Evolutionary conservation across 345 rosid genomes (phyloP).

Genomic region (Rhizophora apiculata): DNA sequence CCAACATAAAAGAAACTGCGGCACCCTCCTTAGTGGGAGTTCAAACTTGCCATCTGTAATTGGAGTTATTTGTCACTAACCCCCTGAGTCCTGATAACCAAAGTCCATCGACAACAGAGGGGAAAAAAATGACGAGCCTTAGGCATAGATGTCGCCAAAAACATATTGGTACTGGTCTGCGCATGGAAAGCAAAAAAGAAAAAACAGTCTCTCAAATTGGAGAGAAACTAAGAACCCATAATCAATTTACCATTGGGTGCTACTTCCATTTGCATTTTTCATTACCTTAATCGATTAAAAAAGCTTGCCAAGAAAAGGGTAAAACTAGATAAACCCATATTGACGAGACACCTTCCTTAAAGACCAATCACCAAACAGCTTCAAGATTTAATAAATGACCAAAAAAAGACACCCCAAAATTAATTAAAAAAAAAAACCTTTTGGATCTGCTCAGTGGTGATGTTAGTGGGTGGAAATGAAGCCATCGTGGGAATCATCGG

Average conservation of each 20-base stretch:
- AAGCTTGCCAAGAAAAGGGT: not conserved
- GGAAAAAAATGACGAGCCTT: too few relatives aligned
- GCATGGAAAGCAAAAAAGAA: not conserved
- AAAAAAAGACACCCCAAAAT: slow-evolving; percentile 7
- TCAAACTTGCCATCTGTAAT: not conserved
- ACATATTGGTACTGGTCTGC: not conserved
- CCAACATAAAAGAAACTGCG: slow-evolving; percentile 1
- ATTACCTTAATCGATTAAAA: not conserved
- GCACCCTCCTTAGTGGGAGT: not conserved
- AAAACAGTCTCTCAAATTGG: not conserved
- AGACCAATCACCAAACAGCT: not conserved
- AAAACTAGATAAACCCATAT: not conserved
- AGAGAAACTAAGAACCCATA: not conserved
- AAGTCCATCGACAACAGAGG: not conserved
- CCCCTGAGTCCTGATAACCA: not conserved
- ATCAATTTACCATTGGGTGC: not conserved
- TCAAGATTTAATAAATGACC: not conserved
- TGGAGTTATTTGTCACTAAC: not conserved
- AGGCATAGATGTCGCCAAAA: not conserved
- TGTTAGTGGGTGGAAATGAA: slow-evolving; percentile 61
- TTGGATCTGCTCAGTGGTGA: slow-evolving; percentile 97
- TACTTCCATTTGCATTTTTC: not conserved
- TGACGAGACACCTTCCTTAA: not conserved
- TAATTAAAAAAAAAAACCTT: slow-evolving; percentile 44
- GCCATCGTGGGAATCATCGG: slow-evolving; percentile 78